These are phyloP conservation scores for Dictyostelium brefeldianum DNA, from an alignment of 78 protist species.

Conservation along the genomic window DNA sequence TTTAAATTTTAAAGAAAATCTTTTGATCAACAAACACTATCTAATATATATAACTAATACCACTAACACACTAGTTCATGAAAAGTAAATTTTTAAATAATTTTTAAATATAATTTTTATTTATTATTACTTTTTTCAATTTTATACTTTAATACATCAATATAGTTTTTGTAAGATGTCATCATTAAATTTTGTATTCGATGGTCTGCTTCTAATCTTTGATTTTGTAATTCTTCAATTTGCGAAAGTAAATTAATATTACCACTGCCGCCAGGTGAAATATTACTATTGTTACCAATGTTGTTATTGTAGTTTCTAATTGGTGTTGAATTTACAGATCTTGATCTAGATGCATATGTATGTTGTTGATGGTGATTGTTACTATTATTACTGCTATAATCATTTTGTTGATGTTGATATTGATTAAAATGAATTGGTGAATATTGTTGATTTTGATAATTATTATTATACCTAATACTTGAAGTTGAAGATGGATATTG, in stretches of 20 bases:
- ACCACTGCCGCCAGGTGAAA: background rate
- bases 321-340: conserved; percentile 19
- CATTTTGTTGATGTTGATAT: background rate
- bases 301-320: background rate
- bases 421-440: background rate
- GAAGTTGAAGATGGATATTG: background rate
- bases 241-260: conserved; percentile 20
- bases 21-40: too few species aligned
- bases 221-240: conserved; percentile 21
- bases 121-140: conserved; percentile 9
- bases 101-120: background rate
- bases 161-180: background rate
- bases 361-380: background rate
- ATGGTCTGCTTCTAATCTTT: conserved; percentile 10
- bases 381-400: too few species aligned
- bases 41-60: too few species aligned
- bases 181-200: conserved; percentile 2
- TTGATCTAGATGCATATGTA: background rate
- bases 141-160: conserved; percentile 6
- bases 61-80: too few species aligned
- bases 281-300: background rate
- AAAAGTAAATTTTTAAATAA: too few species aligned
- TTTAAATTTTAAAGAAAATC: too few species aligned
- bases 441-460: background rate
- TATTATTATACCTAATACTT: background rate